Evolutionary conservation across 768 basidiomycete species (phyloP), one percentile per base, ranked within the genome.

Genomic region (Pulveroboletus sp.): DNA sequence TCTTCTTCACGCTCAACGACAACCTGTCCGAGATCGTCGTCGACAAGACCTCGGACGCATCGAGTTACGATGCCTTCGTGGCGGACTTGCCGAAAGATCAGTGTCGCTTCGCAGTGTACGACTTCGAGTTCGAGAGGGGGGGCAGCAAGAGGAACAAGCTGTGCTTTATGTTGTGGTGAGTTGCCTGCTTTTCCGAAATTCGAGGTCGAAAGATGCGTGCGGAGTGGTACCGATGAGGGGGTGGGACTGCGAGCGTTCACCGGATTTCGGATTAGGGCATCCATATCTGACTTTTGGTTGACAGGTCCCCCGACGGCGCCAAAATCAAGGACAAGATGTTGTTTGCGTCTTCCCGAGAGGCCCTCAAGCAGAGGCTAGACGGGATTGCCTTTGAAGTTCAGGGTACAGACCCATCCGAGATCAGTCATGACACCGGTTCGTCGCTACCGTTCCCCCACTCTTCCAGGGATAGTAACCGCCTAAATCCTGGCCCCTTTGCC

Each of bases 281-380:
- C 11, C 10, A 11, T 12, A 12, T 11, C 21, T 12, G 4, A 12
- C 32, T 33, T 33, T 33, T 39, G 12, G 21, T 24, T 37, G n/a
- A 9, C 61, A 97, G 95, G 95, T 78, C 83, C 17, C 94, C 95
- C 55, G 92, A 94, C 62, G 71, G 68, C 38, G 84, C 92, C 37
- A 88, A 81, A 72, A 78, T 94, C 70, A 93, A 88, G 73, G 76
- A 81, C 65, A 97, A 94, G 84, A 97, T 97, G 93, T 60, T 96
- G 59, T 87, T 81, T 71, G 86, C 95, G 3, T 85, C 91, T 15
- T 97, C 94, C 46, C 85, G 82, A 64, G 88, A 92, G 26, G 85
- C 85, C 5, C 71, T 99, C 56, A 79, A 81, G 61, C 80, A 78
- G 47, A 64, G 78, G 30, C 78, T 98, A 27, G 80, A 79, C 24